Evolutionary conservation across 1,139 yeast species (phyloP).

Genomic region (Hyphopichia pseudoburtonii): DNA sequence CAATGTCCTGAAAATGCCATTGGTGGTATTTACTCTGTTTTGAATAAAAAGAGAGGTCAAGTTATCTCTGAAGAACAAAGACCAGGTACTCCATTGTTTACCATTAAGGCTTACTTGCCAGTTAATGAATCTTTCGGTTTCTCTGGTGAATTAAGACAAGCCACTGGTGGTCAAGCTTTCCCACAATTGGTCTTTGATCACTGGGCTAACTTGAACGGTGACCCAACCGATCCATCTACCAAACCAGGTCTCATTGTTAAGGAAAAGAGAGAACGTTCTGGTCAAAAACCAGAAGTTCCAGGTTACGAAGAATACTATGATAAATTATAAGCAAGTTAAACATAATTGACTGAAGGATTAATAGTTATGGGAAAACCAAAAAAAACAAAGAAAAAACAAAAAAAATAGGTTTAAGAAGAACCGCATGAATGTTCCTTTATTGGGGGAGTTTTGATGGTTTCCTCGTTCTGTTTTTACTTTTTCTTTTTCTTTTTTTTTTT

Average conservation of each 20-base stretch:
- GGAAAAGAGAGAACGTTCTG: conserved; percentile 94
- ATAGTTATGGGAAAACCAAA: too few relatives aligned
- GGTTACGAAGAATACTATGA: conserved; percentile 99
- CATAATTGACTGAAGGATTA: background rate
- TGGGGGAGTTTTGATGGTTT: background rate
- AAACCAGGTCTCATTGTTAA: conserved; percentile 94
- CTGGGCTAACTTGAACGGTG: conserved; percentile 90
- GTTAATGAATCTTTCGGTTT: conserved; percentile 99
- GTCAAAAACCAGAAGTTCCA: conserved; percentile 96
- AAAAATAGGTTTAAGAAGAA: too few relatives aligned
- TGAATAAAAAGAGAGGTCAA: conserved; percentile 99
- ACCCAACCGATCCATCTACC: conserved; percentile 86
- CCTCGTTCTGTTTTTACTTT: background rate
- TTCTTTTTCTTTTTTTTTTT: background rate
- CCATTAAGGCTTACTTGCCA: conserved; percentile 99
- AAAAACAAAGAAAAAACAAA: too few relatives aligned
- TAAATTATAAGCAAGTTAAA: conserved; percentile 71
- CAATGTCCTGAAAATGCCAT: conserved; percentile 99
- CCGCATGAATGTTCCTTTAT: too few relatives aligned
- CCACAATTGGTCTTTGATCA: conserved; percentile 99
- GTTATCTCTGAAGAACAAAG: conserved; percentile 98
- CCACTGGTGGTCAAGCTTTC: conserved; percentile 99
- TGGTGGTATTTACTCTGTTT: conserved; percentile 99
- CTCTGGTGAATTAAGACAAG: conserved; percentile 99
- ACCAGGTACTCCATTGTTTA: conserved; percentile 99